Conservation (phyloP, 2,329 filamentous ascomycete genomes). For the Verruconis gallopava region DNA sequence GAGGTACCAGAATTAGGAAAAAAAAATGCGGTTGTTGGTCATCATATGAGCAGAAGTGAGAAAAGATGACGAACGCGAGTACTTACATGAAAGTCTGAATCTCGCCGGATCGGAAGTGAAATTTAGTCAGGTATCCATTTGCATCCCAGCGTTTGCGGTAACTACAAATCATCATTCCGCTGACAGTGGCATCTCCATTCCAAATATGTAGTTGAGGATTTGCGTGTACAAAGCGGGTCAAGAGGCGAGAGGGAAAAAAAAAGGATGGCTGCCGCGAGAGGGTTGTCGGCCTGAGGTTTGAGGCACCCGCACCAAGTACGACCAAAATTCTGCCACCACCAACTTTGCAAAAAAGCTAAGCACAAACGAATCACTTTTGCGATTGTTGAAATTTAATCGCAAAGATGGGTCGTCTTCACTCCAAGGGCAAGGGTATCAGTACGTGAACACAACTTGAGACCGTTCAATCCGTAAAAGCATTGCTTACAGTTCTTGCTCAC, state of each 20-base stretch:
- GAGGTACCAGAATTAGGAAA: slow-evolving; percentile 80
- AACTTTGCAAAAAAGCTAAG: background rate
- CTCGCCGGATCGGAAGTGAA: too few relatives aligned
- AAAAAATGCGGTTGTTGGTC: slow-evolving; percentile 39
- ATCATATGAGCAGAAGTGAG: slow-evolving; percentile 42
- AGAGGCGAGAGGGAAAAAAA: background rate
- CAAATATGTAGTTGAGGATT: too few relatives aligned
- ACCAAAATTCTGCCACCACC: background rate
- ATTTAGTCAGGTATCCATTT: too few relatives aligned
- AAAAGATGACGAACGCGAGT: too few relatives aligned
- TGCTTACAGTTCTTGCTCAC: too few relatives aligned
- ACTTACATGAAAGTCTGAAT: too few relatives aligned
- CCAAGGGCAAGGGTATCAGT: slow-evolving; percentile 96
- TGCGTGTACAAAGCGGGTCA: too few relatives aligned
- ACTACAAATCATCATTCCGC: too few relatives aligned
- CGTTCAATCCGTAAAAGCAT: too few relatives aligned
- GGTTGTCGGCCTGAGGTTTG: background rate
- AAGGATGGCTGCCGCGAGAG: background rate
- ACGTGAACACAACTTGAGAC: background rate
- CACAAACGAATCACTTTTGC: background rate
- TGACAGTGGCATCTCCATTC: too few relatives aligned
- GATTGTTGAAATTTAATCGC: slow-evolving; percentile 15
- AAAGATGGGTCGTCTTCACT: slow-evolving; percentile 96
- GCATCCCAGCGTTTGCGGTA: too few relatives aligned
- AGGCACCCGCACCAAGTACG: background rate